phyloP scores from a whole-genome alignment of 371 early-diverging fungal genomes.

The Lichtheimia ramosa region DNA sequence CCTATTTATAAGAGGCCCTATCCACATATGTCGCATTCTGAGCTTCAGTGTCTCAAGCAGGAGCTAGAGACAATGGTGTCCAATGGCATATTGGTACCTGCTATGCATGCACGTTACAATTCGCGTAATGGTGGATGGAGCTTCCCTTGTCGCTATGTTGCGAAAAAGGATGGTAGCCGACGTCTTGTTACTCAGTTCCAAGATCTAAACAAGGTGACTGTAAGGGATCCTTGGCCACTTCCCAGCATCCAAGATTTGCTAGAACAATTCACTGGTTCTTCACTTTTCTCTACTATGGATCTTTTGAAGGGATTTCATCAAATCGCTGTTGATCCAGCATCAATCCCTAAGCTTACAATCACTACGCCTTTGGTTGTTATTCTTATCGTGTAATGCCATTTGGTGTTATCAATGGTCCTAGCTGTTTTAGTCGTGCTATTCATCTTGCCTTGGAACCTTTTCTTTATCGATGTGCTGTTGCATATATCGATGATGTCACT shows the following conservation, averaged over 20 bases:
- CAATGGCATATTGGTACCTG: neutral
- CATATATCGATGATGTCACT: too few species aligned
- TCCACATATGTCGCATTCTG: neutral
- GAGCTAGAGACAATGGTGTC: neutral
- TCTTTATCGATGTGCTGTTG: too few species aligned
- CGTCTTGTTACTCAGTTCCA: constrained; percentile 4
- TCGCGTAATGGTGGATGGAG: constrained; percentile 2
- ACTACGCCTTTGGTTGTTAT: too few species aligned
- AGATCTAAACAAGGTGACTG: constrained; percentile 9
- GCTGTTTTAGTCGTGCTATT: too few species aligned
- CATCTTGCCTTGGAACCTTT: too few species aligned
- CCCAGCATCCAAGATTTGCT: neutral
- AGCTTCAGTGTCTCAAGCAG: neutral
- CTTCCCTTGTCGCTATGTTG: constrained; percentile 7
- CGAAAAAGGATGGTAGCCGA: constrained; percentile 7
- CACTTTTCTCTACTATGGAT: neutral
- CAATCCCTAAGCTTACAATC: too few species aligned
- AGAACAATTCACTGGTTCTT: neutral
- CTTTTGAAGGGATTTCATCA: neutral
- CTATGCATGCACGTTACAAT: neutral
- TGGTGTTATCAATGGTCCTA: too few species aligned
- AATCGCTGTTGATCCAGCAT: too few species aligned
- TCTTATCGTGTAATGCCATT: too few species aligned
- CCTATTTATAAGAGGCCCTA: neutral
- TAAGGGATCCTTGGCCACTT: constrained; percentile 7